Evolutionary conservation across 345 rosid species (phyloP), one percentile per base, ranked within the genome.

Genomic region (Mallotus nudiflorus): DNA sequence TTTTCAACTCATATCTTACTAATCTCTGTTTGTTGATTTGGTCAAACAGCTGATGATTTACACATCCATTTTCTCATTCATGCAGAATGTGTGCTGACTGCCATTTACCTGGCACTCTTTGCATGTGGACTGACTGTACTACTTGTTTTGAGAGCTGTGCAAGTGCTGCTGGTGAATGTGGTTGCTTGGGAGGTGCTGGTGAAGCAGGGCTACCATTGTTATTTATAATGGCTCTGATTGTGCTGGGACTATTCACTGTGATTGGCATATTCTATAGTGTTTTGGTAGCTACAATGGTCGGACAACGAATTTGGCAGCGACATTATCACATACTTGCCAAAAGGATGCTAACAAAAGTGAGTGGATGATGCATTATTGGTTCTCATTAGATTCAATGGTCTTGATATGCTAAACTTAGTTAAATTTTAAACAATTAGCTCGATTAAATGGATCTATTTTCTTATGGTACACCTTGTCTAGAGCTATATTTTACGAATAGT

Each of bases 41-140:
- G 12, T 31, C 1, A 31, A 8, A 29, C 68, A 49, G 9, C 9
- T 45, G 12, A n/a, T n/a, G 46, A 65, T 46, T 53, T 42, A n/a
- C 8, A 14, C 0, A 42, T 22, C 65, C 13, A 35, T 35, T 33
- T 45, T 14, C 54, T 58, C 31, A 15, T 55, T 81, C 24, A 59
- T 76, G 87, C 91, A 96, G 99, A 69, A 74, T 96, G 68, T 96
- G 99, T 84, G 89, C 98, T 9, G 99, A 96, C 81, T 96, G 99
- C 68, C 99, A 96, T 85, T 82, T 96, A 71, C 98, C 99, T 10
- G 98, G 99, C 40, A 96, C 99, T 11, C 85, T 96, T 49, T 96
- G 99, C 62, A 85, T 96, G 93, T 96, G 99, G 98, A 92, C 96
- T 40, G 99, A 96, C 84, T 96, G 99, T 74, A 92, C 99, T 7